Percentiles rank a stretch among this genome's conserved stretches.
Conservation (phyloP, 306 rosid species). For the Fagus sylvatica region DNA sequence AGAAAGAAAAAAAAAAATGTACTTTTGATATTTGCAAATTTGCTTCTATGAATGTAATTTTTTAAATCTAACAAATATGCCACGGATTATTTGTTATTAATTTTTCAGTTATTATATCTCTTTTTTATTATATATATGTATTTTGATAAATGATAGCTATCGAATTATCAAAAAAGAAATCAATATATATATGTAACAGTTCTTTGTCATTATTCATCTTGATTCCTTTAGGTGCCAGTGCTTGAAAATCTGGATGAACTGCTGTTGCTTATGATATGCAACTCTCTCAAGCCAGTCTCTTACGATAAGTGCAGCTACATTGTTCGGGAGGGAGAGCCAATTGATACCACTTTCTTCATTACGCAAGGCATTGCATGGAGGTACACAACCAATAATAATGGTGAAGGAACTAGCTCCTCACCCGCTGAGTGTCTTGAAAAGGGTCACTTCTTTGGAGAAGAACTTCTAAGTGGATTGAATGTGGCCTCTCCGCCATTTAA, state of each 20-base stretch:
- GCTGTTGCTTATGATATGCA: slow-evolving; percentile 48
- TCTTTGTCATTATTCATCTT: neutral
- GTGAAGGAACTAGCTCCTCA: slow-evolving; percentile 44
- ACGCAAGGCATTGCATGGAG: slow-evolving; percentile 47
- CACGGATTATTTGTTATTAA: neutral
- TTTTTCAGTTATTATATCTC: too few species aligned
- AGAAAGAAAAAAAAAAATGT: too few species aligned
- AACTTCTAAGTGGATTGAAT: slow-evolving; percentile 56
- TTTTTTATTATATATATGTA: too few species aligned
- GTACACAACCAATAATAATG: slow-evolving; percentile 39
- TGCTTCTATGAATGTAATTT: too few species aligned
- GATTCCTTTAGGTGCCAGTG: slow-evolving; percentile 33
- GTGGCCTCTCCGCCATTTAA: slow-evolving; percentile 24
- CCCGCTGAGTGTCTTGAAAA: slow-evolving; percentile 40
- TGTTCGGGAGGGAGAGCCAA: slow-evolving; percentile 51
- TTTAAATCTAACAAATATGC: too few species aligned
- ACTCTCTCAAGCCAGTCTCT: slow-evolving; percentile 47
- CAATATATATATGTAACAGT: too few species aligned
- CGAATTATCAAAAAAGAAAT: too few species aligned
- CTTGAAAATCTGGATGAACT: slow-evolving; percentile 45
- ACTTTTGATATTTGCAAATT: too few species aligned
- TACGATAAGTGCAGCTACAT: slow-evolving; percentile 34
- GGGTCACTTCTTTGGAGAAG: slow-evolving; percentile 95
- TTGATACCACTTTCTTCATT: slow-evolving; percentile 52
- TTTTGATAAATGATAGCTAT: too few species aligned